Evolutionary conservation across 2,329 filamentous ascomycete species (phyloP), one percentile per base, ranked within the genome.

Genomic region (Cladosporium phlei): DNA sequence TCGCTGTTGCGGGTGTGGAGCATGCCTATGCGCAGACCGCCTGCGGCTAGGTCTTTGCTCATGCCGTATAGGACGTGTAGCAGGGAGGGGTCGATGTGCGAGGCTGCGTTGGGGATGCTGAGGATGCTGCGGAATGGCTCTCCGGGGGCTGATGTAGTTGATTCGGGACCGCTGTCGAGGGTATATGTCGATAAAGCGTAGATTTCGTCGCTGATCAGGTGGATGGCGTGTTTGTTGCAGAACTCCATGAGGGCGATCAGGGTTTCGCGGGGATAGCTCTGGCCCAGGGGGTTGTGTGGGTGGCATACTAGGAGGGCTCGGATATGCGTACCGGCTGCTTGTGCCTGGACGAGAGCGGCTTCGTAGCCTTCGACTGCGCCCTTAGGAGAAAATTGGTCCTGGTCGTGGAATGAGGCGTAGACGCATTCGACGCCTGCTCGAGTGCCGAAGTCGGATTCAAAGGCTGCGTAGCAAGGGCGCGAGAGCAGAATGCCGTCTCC

Each of bases 401-500:
- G 55, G 2, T 49, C 49, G 4, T 57, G 50, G 19, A 68, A 71
- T 17, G 67, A 53, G 1, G 67, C 64, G 48, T 67, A 70, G 1
- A 72, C 60, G 16, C 67, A 60, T 43, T 66, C 53, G 5, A 71
- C 56, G 1, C 60, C 47, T 4, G 72, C 67, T 40, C 70, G 68
- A 14, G 68, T 66, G 0, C 69, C 68, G 34, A 77, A 72, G 53
- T 78, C 75, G 1, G 68, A 57, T 17, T 70, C 64, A 45, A 78
- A 78, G 12, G 69, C 64, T 14, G 69, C 68, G 47, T 78, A 78
- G 5, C 69, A 63, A 0, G 75, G 74, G 11, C 68, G 59, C 22
- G 62, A 66, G 2, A 74, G 58, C 9, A 78, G 53, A 16, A 78
- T 67, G 1, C 66, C 72, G 34, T 77, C 72, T 0, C 68, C 68